These are phyloP conservation scores for Saussurea involucrata DNA, from an alignment of 129 eudicot genomes.

Conservation along the genomic window DNA sequence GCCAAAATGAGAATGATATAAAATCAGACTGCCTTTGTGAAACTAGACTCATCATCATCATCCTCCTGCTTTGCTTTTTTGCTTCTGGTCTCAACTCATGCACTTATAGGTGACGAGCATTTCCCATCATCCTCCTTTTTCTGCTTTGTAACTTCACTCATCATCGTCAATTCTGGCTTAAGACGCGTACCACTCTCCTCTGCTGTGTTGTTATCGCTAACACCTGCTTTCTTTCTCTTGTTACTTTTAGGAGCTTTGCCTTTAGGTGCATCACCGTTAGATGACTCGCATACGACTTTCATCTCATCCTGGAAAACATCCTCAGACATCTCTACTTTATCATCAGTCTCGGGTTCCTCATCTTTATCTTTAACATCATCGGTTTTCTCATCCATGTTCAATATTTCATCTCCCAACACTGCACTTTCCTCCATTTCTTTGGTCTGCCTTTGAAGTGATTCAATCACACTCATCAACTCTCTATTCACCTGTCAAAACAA, in stretches of 20 bases:
- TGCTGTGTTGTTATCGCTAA: neutral
- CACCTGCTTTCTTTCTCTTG: neutral
- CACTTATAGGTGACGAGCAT: neutral
- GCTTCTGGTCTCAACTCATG: neutral
- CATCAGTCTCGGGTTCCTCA: constrained; percentile 11
- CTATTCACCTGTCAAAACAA: constrained; percentile 44
- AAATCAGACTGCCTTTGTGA: neutral
- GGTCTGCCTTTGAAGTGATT: constrained; percentile 43
- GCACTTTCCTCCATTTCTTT: constrained; percentile 20
- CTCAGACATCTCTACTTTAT: neutral
- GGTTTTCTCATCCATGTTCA: constrained; percentile 9
- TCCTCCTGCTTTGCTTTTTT: neutral
- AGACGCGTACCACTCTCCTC: neutral
- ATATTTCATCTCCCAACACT: constrained; percentile 20
- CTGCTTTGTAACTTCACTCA: neutral
- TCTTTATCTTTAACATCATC: neutral
- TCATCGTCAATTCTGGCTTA: neutral
- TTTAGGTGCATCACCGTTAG: neutral
- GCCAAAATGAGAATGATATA: neutral
- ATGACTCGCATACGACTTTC: neutral
- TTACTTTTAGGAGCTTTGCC: neutral
- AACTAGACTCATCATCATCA: neutral
- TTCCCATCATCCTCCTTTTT: constrained; percentile 2
- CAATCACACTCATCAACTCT: constrained; percentile 58
- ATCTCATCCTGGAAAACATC: neutral